Evolutionary conservation across 768 basidiomycete genomes (phyloP).

Genomic region (Suillus occidentalis): DNA sequence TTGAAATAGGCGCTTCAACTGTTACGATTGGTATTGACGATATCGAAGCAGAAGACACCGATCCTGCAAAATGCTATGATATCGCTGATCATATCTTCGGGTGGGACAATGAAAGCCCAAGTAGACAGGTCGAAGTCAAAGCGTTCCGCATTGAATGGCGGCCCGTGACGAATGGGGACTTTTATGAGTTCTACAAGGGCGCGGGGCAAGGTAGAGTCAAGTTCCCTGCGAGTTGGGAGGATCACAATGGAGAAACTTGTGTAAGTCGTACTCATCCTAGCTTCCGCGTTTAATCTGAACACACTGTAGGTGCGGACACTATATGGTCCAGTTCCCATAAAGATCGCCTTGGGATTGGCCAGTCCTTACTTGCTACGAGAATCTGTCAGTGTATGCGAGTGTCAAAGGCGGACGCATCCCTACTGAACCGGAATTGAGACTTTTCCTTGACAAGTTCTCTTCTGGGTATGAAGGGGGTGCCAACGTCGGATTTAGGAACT

Average conservation of each 20-base stretch:
- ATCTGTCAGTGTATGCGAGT: slow-evolving; percentile 75
- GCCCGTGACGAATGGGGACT: slow-evolving; percentile 88
- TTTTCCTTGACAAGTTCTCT: slow-evolving; percentile 76
- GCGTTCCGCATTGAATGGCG: slow-evolving; percentile 80
- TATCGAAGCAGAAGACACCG: slow-evolving; percentile 63
- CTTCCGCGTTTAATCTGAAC: not conserved
- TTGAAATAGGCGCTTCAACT: slow-evolving; percentile 57
- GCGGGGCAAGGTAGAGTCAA: slow-evolving; percentile 45
- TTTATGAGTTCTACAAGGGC: slow-evolving; percentile 60
- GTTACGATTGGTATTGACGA: slow-evolving; percentile 84
- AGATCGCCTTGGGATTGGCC: slow-evolving; percentile 84
- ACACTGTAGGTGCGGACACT: slow-evolving; percentile 70
- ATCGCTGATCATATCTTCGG: slow-evolving; percentile 71
- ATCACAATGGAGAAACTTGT: slow-evolving; percentile 47
- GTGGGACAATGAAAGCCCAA: slow-evolving; percentile 93
- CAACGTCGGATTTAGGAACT: slow-evolving; percentile 87
- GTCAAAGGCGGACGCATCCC: slow-evolving; percentile 93
- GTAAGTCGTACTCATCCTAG: slow-evolving; percentile 34
- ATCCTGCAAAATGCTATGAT: slow-evolving; percentile 33
- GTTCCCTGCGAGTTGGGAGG: slow-evolving; percentile 76
- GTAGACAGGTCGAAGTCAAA: slow-evolving; percentile 55
- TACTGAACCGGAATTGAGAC: slow-evolving; percentile 81
- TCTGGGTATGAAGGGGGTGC: slow-evolving; percentile 74
- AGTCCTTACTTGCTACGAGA: slow-evolving; percentile 72
- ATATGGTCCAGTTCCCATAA: slow-evolving; percentile 81